A percentile compares a stretch with the other conserved stretches of the same genome.
phyloP scores from a whole-genome alignment of 2,329 filamentous ascomycete genomes.

The Thelonectria discophora region DNA sequence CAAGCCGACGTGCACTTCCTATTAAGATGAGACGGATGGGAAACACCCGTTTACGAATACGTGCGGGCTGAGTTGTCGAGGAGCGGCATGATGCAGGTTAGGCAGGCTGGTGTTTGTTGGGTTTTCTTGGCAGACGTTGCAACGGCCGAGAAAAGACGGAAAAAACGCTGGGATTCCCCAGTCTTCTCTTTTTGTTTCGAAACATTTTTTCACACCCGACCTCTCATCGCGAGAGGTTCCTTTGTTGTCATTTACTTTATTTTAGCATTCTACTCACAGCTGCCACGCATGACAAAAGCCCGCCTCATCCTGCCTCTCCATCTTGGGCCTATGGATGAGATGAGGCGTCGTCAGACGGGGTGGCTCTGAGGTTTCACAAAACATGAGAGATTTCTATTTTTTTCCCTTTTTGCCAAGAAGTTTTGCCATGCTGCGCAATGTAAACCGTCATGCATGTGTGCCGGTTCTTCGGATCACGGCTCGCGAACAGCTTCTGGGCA shows the following conservation, averaged over 20 bases:
- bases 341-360: neutral
- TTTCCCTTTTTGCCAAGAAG: neutral
- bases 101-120: neutral
- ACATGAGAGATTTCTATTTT: neutral
- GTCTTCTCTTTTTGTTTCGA: neutral
- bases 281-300: neutral
- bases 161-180: neutral
- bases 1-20: conserved; percentile 27
- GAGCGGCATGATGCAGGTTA: neutral
- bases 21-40: neutral
- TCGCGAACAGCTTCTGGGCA: neutral
- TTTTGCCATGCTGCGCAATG: neutral
- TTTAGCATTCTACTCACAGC: neutral
- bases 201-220: too few relatives aligned
- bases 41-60: conserved; percentile 1
- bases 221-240: neutral
- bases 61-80: neutral
- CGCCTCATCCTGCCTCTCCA: neutral
- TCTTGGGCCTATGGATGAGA: neutral
- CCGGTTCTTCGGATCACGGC: neutral
- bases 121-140: neutral
- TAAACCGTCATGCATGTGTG: neutral
- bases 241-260: conserved; percentile 5
- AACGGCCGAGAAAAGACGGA: neutral
- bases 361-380: conserved; percentile 1